phyloP scores from a whole-genome alignment of 805 yeast genomes.

The Danielia oregonensis region DNA sequence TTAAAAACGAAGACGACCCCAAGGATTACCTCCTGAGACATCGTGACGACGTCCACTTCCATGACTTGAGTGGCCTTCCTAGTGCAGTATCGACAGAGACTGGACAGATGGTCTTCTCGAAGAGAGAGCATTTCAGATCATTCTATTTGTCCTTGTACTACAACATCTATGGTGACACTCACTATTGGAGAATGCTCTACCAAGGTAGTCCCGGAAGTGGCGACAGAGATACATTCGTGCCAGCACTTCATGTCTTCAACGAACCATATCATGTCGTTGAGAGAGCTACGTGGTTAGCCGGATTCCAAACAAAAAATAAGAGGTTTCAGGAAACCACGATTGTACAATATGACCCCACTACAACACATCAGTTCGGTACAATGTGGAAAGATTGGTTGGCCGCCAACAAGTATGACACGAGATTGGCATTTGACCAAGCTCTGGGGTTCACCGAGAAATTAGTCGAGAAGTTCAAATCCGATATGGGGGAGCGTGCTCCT shows the following conservation, averaged over 20 bases:
- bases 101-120: conserved; percentile 34
- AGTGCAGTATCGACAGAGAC: conserved; percentile 26
- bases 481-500: conserved; percentile 2
- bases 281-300: conserved; percentile 23
- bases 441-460: conserved; percentile 11
- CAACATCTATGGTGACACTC: conserved; percentile 25
- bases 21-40: conserved; percentile 18
- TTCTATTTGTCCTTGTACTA: conserved; percentile 31
- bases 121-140: conserved; percentile 25
- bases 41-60: conserved; percentile 19
- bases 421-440: conserved; percentile 17
- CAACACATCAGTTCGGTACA: conserved; percentile 8
- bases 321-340: conserved; percentile 20
- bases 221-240: conserved; percentile 35
- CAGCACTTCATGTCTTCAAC: conserved; percentile 33
- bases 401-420: conserved; percentile 14
- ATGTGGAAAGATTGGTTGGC: conserved; percentile 15
- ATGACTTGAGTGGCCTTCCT: conserved; percentile 32
- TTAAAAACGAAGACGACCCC: conserved; percentile 21
- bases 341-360: conserved; percentile 21
- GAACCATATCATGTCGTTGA: conserved; percentile 28
- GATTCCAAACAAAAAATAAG: conserved; percentile 9
- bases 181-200: conserved; percentile 28
- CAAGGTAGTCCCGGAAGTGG: conserved; percentile 35
- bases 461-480: conserved; percentile 9